phyloP scores from a whole-genome alignment of 352 stramenopile genomes.

The Bremia lactucae region DNA sequence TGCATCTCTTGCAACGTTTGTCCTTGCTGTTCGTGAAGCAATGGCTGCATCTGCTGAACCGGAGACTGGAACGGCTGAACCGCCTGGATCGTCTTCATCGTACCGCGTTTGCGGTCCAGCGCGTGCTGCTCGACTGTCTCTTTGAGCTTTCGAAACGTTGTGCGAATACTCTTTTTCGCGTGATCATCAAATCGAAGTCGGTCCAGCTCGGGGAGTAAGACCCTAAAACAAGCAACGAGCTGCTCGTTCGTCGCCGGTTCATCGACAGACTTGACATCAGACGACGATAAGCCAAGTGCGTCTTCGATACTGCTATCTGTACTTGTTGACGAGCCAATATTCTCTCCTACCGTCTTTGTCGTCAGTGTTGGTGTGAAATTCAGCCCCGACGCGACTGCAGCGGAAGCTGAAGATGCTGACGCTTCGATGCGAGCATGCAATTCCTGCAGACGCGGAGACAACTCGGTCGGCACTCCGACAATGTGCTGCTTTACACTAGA shows the following conservation, averaged over 20 bases:
- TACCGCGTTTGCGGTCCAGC: constrained; percentile 22
- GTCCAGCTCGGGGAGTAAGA: constrained; percentile 40
- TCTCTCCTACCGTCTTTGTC: constrained; percentile 19
- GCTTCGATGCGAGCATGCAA: constrained; percentile 27
- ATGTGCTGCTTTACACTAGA: constrained; percentile 12
- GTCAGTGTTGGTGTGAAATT: constrained; percentile 9
- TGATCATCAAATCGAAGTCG: constrained; percentile 45
- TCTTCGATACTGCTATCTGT: constrained; percentile 25
- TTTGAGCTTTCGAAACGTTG: constrained; percentile 38
- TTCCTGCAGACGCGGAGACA: constrained; percentile 29
- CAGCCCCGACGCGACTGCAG: constrained; percentile 7
- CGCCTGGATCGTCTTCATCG: constrained; percentile 9
- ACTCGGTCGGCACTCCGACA: constrained; percentile 1
- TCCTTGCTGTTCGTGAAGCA: constrained; percentile 10
- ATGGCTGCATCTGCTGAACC: constrained; percentile 6
- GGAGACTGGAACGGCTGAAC: constrained; percentile 5
- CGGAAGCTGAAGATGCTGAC: constrained; percentile 13
- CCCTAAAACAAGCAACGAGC: constrained; percentile 34
- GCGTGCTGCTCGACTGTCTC: constrained; percentile 28
- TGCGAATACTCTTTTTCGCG: constrained; percentile 48
- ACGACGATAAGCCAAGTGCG: constrained; percentile 29
- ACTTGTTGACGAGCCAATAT: constrained; percentile 2
- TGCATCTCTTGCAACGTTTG: constrained; percentile 20
- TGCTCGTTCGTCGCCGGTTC: constrained; percentile 31
- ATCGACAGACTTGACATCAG: constrained; percentile 5